Base-by-base conservation (phyloP, 2,329 filamentous ascomycete species). In the Scedosporium minutisporum region DNA sequence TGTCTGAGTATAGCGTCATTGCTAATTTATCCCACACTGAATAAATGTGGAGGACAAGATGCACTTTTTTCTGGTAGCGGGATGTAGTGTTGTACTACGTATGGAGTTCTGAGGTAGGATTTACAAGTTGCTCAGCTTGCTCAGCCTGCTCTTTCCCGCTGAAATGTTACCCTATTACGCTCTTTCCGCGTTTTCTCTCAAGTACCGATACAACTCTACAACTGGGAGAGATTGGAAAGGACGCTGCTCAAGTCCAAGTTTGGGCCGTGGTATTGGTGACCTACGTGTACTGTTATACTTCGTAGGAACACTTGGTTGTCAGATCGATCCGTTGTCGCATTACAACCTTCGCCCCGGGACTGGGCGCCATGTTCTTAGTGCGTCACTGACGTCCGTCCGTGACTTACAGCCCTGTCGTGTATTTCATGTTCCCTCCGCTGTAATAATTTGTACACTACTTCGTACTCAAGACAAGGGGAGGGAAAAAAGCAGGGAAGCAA, bases 351-450 rank as follows among this genome's bases (percentile, higher is more conserved):
- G 9, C n/a, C n/a, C n/a, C 16, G 18, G 44, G 18, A 48, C n/a
- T 10, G 2, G 44, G 7, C n/a, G 44, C 21, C 9, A 44, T 29
- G 33, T 55, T 41, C 21, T n/a, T 14, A 23, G 27, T 62, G 60
- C 60, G 60, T 62, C 60, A 58, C 53, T 42, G 53, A 55, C 23
- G 3, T 23, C 51, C 38, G 38, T 62, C 60, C 60, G 60, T 58
- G 53, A 14, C 60, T 41, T 62, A 38, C 60, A 62, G 60, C 60
- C 60, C 60, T 58, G 60, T 46, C 51, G n/a, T 16, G 41, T 46
- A 38, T 46, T 59, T 41, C 38, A 25, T 59, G 51, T 55, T 55
- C 51, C 51, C n/a, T 48, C 18, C 44, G n/a, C 44, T 7, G 6
- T 48, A 4, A 10, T 48, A n/a, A 16, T 18, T 21, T n/a, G 44